These are phyloP conservation scores for Coprinopsis cinerea DNA, from an alignment of 768 basidiomycete species.

Conservation along the genomic window DNA sequence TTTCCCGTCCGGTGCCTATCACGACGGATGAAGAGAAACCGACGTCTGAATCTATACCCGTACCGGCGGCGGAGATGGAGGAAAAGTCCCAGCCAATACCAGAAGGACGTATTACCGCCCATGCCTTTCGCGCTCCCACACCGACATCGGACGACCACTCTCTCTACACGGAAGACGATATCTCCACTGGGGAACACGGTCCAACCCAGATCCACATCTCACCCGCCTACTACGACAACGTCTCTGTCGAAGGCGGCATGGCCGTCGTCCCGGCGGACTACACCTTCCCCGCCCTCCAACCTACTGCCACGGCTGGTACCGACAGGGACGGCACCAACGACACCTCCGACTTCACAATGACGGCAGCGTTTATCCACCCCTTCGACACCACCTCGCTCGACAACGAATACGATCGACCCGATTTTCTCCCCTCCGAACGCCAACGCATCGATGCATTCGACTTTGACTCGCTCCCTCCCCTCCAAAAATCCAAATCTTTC, in stretches of 20 bases:
- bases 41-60: constrained; percentile 12
- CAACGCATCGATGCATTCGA: constrained; percentile 23
- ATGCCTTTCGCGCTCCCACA: constrained; percentile 1
- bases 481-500: constrained; percentile 1
- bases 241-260: constrained; percentile 23
- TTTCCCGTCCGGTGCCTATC: constrained; percentile 38
- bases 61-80: constrained; percentile 13
- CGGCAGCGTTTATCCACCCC: constrained; percentile 46
- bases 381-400: constrained; percentile 28
- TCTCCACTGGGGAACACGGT: constrained; percentile 9
- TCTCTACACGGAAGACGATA: constrained; percentile 17
- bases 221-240: constrained; percentile 31
- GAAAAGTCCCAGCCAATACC: constrained; percentile 7
- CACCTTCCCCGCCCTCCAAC: constrained; percentile 15
- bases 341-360: constrained; percentile 26
- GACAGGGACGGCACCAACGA: constrained; percentile 1
- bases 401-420: constrained; percentile 8
- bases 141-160: neutral
- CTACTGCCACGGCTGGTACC: no score
- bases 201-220: constrained; percentile 32
- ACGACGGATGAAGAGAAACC: constrained; percentile 19
- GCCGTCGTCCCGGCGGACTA: constrained; percentile 18
- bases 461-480: constrained; percentile 45
- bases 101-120: constrained; percentile 4
- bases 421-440: constrained; percentile 1